These are phyloP conservation scores for Boletus coccyginus DNA, from an alignment of 768 basidiomycete genomes.

Conservation along the genomic window DNA sequence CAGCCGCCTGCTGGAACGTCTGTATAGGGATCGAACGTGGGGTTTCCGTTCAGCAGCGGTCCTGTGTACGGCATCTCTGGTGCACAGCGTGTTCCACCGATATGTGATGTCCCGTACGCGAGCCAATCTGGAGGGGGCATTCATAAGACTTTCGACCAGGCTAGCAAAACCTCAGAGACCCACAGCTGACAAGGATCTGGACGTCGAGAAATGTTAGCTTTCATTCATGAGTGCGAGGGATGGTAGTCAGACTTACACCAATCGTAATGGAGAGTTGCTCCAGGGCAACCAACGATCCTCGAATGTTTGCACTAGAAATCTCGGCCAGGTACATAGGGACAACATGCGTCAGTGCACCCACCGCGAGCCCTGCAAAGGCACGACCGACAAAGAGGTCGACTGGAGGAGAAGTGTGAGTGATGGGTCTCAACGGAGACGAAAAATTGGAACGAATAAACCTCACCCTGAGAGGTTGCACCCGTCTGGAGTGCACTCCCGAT, in stretches of 20 bases:
- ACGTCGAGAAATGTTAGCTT: neutral
- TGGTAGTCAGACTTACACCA: conserved; percentile 26
- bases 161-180: neutral
- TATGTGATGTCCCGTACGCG: conserved; percentile 32
- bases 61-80: conserved; percentile 29
- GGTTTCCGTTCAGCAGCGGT: conserved; percentile 30
- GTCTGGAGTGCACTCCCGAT: conserved; percentile 31
- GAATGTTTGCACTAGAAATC: conserved; percentile 38
- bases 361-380: conserved; percentile 19
- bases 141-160: neutral
- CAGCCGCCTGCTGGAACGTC: conserved; percentile 33
- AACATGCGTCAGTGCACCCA: conserved; percentile 23
- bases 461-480: conserved; percentile 26
- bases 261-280: conserved; percentile 36
- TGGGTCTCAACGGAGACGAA: neutral
- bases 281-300: conserved; percentile 36
- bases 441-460: neutral
- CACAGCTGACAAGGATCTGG: conserved; percentile 33
- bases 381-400: conserved; percentile 28
- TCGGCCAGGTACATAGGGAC: conserved; percentile 37
- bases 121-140: conserved; percentile 27
- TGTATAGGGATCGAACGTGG: conserved; percentile 26
- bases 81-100: conserved; percentile 33
- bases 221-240: neutral
- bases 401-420: neutral